phyloP scores from a whole-genome alignment of 2,329 filamentous ascomycete species.

The Cladosporium cucumerinum region DNA sequence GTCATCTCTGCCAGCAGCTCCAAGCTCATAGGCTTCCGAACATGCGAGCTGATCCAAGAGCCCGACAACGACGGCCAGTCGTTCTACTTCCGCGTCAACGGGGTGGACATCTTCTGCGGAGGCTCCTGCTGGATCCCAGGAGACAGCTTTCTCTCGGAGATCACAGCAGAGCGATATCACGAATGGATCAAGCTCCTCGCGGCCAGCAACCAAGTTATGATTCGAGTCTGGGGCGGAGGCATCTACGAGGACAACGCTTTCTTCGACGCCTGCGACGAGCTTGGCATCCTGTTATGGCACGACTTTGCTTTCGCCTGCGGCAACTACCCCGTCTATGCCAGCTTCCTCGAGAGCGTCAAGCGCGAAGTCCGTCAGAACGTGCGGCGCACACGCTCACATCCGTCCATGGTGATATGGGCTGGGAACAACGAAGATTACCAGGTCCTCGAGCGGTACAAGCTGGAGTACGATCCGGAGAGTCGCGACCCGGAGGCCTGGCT shows the following conservation, averaged over 20 bases:
- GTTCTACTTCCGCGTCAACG: slow-evolving; percentile 78
- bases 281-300: slow-evolving; percentile 79
- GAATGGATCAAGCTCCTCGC: slow-evolving; percentile 75
- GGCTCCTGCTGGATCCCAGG: slow-evolving; percentile 83
- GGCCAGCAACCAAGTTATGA: slow-evolving; percentile 77
- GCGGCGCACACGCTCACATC: slow-evolving; percentile 75
- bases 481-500: slow-evolving; percentile 81
- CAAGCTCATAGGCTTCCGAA: slow-evolving; percentile 68
- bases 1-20: slow-evolving; percentile 51
- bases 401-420: slow-evolving; percentile 80
- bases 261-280: slow-evolving; percentile 72
- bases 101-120: slow-evolving; percentile 71
- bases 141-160: slow-evolving; percentile 72
- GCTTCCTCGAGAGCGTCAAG: slow-evolving; percentile 61
- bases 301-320: slow-evolving; percentile 75
- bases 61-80: slow-evolving; percentile 62
- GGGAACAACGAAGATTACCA: slow-evolving; percentile 97
- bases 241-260: slow-evolving; percentile 74
- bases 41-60: slow-evolving; percentile 48
- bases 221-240: slow-evolving; percentile 75
- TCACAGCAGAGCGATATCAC: slow-evolving; percentile 61
- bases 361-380: slow-evolving; percentile 67
- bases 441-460: slow-evolving; percentile 66
- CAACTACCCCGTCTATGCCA: slow-evolving; percentile 66
- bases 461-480: slow-evolving; percentile 77